Conservation (phyloP, 306 rosid genomes). For the Cucumis sativus region DNA sequence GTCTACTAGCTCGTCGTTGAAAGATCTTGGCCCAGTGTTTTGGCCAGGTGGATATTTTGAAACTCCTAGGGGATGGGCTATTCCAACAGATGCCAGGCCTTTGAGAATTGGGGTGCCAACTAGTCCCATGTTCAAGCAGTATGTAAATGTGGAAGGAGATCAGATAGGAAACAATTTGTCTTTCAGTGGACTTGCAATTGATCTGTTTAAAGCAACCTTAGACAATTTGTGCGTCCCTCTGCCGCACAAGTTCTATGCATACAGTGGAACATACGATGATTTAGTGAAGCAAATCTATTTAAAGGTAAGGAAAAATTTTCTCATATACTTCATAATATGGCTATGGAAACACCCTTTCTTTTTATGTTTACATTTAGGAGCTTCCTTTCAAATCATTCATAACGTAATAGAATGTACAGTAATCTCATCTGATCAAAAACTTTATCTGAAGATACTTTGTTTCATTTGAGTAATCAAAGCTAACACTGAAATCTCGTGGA, state of each 20-base stretch:
- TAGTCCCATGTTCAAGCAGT: conserved; percentile 17
- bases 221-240: conserved; percentile 14
- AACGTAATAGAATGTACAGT: not conserved
- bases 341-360: not conserved
- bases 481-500: not conserved
- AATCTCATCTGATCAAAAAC: not conserved
- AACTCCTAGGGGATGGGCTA: conserved; percentile 34
- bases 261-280: conserved; percentile 23
- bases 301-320: not conserved
- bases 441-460: too few relatives aligned
- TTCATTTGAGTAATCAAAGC: too few relatives aligned
- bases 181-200: conserved; percentile 23
- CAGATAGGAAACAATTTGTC: not conserved
- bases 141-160: conserved; percentile 9
- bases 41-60: conserved; percentile 34
- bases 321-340: not conserved
- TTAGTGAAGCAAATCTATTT: conserved; percentile 25
- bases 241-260: not conserved
- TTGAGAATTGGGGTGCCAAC: conserved; percentile 34
- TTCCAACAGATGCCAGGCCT: conserved; percentile 1
- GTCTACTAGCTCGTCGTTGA: conserved; percentile 18
- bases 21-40: conserved; percentile 20
- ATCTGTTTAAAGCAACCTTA: conserved; percentile 21
- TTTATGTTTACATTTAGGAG: not conserved
- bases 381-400: not conserved